Evolutionary conservation across 345 rosid species (phyloP).

Genomic region (Rhizophora apiculata): DNA sequence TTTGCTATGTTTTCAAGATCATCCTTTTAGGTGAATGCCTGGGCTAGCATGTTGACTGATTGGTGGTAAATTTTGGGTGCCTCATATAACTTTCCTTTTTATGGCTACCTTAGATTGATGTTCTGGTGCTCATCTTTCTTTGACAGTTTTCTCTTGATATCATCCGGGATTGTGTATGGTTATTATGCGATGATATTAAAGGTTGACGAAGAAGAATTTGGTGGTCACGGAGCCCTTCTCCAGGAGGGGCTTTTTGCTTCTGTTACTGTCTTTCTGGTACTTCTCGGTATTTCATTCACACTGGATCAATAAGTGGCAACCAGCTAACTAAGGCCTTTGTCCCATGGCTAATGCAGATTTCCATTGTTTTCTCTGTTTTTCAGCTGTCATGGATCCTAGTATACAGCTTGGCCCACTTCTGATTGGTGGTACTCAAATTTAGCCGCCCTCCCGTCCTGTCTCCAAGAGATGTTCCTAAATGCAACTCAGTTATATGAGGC

Average conservation of each 20-base stretch:
- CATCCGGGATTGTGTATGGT: conserved; percentile 73
- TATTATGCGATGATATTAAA: conserved; percentile 81
- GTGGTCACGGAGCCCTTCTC: conserved; percentile 89
- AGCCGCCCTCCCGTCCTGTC: conserved; percentile 5
- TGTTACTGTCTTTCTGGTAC: conserved; percentile 79
- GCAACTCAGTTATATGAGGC: conserved; percentile 19
- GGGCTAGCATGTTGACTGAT: too few species aligned
- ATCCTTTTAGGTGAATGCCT: too few species aligned
- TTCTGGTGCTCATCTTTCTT: conserved; percentile 17
- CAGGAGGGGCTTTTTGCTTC: conserved; percentile 96
- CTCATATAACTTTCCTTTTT: background rate
- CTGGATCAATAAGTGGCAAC: background rate
- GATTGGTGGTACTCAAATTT: conserved; percentile 25
- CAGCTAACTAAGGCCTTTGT: background rate
- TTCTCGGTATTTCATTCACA: conserved; percentile 9
- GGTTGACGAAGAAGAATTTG: conserved; percentile 89
- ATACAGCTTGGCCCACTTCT: conserved; percentile 91
- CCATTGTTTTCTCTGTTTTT: conserved; percentile 22
- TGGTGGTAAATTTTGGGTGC: too few species aligned
- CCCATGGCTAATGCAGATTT: conserved; percentile 12
- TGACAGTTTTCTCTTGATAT: conserved; percentile 64
- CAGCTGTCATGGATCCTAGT: conserved; percentile 95
- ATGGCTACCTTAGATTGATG: background rate
- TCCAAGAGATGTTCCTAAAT: conserved; percentile 4
- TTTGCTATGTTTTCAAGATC: too few species aligned